phyloP scores from a whole-genome alignment of 805 yeast genomes.

The Metschnikowia continentalis region DNA sequence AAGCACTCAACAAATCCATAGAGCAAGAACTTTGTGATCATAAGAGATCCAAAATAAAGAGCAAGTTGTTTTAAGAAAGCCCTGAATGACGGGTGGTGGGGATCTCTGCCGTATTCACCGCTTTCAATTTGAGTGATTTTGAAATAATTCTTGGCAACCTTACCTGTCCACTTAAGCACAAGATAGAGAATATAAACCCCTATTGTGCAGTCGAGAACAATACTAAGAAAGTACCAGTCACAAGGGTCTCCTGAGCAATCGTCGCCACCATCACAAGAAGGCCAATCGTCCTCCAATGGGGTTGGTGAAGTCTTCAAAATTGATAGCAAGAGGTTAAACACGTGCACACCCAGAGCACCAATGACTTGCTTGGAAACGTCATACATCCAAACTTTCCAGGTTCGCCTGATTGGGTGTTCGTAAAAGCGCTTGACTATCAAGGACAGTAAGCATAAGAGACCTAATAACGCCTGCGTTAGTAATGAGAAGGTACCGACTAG shows the following conservation, averaged over 20 bases:
- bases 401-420: conserved; percentile 77
- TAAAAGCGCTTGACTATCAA: conserved; percentile 69
- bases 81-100: conserved; percentile 47
- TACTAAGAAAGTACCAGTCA: conserved; percentile 89
- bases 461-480: conserved; percentile 70
- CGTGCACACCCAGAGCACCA: conserved; percentile 83
- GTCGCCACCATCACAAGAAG: conserved; percentile 17
- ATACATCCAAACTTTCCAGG: conserved; percentile 83
- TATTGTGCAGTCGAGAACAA: conserved; percentile 85
- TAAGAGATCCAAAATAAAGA: conserved; percentile 60
- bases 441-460: conserved; percentile 69
- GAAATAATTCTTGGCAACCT: conserved; percentile 41
- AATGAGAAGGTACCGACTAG: conserved; percentile 82
- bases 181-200: conserved; percentile 78
- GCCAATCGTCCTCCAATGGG: conserved; percentile 9
- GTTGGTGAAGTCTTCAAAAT: conserved; percentile 43
- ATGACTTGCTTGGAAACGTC: conserved; percentile 87
- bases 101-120: conserved; percentile 61
- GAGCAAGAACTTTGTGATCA: conserved; percentile 63
- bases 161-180: conserved; percentile 45
- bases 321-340: conserved; percentile 69
- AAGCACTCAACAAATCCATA: conserved; percentile 61
- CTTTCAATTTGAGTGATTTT: conserved; percentile 41
- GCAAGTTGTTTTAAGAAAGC: conserved; percentile 70
- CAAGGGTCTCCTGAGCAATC: conserved; percentile 58